Evolutionary conservation across 805 yeast genomes (phyloP).

Genomic region (Hanseniaspora occidentalis): DNA sequence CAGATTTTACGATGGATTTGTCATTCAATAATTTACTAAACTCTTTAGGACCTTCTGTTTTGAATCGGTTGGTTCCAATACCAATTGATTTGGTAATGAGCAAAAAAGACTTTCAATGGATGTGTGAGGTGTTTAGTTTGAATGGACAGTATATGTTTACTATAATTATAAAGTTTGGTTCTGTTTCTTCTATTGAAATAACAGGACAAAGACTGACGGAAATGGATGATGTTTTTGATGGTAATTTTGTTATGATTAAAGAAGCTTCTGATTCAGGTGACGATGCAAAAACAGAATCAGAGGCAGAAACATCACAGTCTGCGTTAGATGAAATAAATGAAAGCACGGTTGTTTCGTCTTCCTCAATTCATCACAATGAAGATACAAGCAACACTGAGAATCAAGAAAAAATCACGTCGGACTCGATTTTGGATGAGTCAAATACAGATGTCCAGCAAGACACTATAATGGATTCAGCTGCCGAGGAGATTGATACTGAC

Average conservation of each 20-base stretch:
- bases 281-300: not conserved
- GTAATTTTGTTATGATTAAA: not conserved
- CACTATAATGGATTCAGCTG: too few species aligned
- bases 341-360: not conserved
- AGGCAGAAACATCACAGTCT: not conserved
- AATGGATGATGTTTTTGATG: not conserved
- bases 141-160: constrained; percentile 16
- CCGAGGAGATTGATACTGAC: too few species aligned
- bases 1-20: constrained; percentile 1
- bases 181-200: constrained; percentile 1
- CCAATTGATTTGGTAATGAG: not conserved
- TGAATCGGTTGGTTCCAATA: not conserved
- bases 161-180: constrained; percentile 6
- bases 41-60: not conserved
- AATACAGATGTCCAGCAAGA: too few species aligned
- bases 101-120: constrained; percentile 17
- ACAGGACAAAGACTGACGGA: not conserved
- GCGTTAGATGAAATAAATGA: not conserved
- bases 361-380: too few species aligned
- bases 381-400: too few species aligned
- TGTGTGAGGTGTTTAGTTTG: constrained; percentile 20
- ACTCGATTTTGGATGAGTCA: too few species aligned
- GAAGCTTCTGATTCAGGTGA: not conserved
- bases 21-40: not conserved
- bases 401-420: too few species aligned